A percentile compares a stretch with the other conserved stretches of the same genome.
phyloP scores from a whole-genome alignment of 495 filamentous ascomycete species.

The Neurospora sp. region DNA sequence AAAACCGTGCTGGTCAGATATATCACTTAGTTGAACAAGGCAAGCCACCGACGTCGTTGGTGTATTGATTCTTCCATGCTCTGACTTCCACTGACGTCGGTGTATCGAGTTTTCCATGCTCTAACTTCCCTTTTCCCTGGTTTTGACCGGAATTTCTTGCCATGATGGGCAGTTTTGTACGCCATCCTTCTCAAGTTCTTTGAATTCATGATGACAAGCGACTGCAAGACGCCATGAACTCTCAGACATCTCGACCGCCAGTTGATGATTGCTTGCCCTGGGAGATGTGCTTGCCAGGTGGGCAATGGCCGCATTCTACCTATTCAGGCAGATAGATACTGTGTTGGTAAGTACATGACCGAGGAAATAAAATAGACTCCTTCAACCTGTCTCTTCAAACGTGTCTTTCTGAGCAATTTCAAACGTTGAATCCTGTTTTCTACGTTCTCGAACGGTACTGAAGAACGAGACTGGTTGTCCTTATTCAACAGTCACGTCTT shows the following conservation, averaged over 20 bases:
- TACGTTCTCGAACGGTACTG: no score
- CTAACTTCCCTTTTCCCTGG: neutral
- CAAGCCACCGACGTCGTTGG: neutral
- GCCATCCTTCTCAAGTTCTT: neutral
- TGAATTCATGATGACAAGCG: neutral
- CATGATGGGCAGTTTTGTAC: neutral
- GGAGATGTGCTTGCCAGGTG: neutral
- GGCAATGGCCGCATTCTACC: neutral
- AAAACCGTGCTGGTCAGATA: neutral
- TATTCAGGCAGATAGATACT: neutral
- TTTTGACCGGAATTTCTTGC: neutral
- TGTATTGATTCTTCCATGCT: neutral
- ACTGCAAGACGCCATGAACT: neutral
- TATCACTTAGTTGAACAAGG: neutral
- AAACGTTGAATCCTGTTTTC: no score
- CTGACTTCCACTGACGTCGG: neutral
- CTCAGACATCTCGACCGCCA: neutral
- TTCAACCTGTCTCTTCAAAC: neutral
- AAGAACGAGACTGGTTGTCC: no score
- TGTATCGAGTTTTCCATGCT: no score
- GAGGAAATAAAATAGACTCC: neutral
- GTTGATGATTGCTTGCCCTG: neutral
- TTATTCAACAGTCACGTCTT: no score
- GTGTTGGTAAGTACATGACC: neutral
- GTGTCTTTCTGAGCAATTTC: no score